Base-by-base conservation (phyloP, 148 eudicot species). In the Rhododendron mucronatum region DNA sequence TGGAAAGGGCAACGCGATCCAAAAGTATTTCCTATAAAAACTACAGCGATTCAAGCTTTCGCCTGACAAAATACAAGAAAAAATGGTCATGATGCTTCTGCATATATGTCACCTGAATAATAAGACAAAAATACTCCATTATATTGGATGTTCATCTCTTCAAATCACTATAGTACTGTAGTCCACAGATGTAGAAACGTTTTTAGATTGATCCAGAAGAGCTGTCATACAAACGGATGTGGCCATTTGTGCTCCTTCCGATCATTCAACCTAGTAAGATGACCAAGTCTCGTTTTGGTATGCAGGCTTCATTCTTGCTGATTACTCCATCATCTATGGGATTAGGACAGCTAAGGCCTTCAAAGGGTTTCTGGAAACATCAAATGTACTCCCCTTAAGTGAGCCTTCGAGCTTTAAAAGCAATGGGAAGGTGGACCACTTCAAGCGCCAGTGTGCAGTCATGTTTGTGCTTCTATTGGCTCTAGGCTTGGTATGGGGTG, bases 281-380 rank as follows among this genome's bases (percentile, higher is more conserved):
- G 20, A 75, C 7, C 45, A 35, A 35, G 26, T 87, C 51, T 83
- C 12, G 1, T 7, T 35, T 55, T 41, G 84, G 41, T 65, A 47
- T 88, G 98, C 90, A 96, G 99, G 98, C 61, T 84, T 95, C 81
- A 88, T 91, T 87, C 99, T 96, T 86, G 92, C 84, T 71, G 94
- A 90, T 13, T 91, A 86, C 83, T 94, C 98, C 13, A 94, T 97
- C 50, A 91, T 92, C 37, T 82, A 88, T 51, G 98, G 98, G 23
- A 81, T 97, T 5, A 91, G 90, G 88, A 95, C 96, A 59, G 98
- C 98, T 79, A 86, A 89, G 76, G 93, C 90, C 33, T 87, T 92
- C 75, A 89, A 88, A 83, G 87, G 88, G 89, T 87, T 93, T 59
- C 75, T 89, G 7, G 73, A 65, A 75, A 88, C 47, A 37, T 59